These are phyloP conservation scores for Sordaria brevicollis DNA, from an alignment of 495 filamentous ascomycete genomes.

Conservation along the genomic window DNA sequence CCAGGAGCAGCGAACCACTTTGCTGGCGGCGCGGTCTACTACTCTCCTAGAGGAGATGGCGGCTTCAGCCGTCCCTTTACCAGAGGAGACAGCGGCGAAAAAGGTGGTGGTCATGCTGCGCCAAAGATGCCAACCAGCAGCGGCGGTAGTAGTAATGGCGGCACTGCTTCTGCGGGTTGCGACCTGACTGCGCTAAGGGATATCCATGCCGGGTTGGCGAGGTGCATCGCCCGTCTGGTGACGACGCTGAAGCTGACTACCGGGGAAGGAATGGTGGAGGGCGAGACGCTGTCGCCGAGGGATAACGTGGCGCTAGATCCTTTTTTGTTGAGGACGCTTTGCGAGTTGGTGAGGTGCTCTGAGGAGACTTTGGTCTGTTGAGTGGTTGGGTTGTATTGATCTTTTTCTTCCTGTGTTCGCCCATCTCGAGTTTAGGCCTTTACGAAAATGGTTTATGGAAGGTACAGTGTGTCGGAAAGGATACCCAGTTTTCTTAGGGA, in stretches of 20 bases:
- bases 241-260: slow-evolving; percentile 25
- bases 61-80: slow-evolving; percentile 2
- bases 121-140: neutral
- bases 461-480: neutral
- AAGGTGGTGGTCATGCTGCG: neutral
- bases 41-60: neutral
- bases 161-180: neutral
- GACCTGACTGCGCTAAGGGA: slow-evolving; percentile 13
- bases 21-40: neutral
- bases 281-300: neutral
- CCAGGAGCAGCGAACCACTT: neutral
- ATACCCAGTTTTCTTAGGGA: neutral
- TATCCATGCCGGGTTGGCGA: slow-evolving; percentile 25
- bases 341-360: slow-evolving; percentile 29
- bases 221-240: slow-evolving; percentile 27
- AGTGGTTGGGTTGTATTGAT: neutral
- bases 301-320: slow-evolving; percentile 19
- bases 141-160: neutral
- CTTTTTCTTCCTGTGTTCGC: neutral
- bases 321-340: slow-evolving; percentile 30
- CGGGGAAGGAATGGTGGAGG: neutral
- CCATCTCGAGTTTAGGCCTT: neutral
- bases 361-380: slow-evolving; percentile 19
- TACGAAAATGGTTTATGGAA: neutral
- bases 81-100: slow-evolving; percentile 4